Percentiles rank a stretch among this genome's conserved stretches.
Conservation (phyloP, 208 protist genomes). For the Leishmania lainsoni region DNA sequence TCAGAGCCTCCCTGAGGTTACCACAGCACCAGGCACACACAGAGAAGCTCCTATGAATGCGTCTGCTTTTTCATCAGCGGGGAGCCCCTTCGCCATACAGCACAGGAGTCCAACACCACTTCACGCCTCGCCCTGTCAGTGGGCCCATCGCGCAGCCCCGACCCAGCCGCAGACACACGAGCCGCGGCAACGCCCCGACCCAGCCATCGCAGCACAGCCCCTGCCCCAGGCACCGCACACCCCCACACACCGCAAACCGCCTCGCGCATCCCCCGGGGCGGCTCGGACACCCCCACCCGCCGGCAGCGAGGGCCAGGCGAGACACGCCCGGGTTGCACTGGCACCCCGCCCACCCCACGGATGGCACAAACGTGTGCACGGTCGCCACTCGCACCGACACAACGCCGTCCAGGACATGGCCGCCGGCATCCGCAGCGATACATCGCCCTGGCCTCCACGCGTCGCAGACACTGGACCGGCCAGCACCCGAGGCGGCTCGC, state of each 20-base stretch:
- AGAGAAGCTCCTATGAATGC: background rate
- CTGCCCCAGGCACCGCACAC: background rate
- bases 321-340: background rate
- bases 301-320: background rate
- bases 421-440: background rate
- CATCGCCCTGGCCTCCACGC: background rate
- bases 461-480: background rate
- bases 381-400: background rate
- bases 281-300: background rate
- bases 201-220: background rate
- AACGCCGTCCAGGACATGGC: background rate
- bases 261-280: background rate
- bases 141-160: background rate
- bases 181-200: background rate
- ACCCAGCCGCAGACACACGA: background rate
- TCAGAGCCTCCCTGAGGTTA: background rate
- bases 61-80: background rate
- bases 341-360: background rate
- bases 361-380: background rate
- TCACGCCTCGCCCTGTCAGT: background rate
- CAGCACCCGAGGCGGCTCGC: background rate
- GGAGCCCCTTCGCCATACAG: background rate
- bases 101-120: background rate
- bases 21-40: background rate
- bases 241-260: too few relatives aligned